Conservation (phyloP, 2,329 filamentous ascomycete genomes). For the Sordariomycetes sp. region DNA sequence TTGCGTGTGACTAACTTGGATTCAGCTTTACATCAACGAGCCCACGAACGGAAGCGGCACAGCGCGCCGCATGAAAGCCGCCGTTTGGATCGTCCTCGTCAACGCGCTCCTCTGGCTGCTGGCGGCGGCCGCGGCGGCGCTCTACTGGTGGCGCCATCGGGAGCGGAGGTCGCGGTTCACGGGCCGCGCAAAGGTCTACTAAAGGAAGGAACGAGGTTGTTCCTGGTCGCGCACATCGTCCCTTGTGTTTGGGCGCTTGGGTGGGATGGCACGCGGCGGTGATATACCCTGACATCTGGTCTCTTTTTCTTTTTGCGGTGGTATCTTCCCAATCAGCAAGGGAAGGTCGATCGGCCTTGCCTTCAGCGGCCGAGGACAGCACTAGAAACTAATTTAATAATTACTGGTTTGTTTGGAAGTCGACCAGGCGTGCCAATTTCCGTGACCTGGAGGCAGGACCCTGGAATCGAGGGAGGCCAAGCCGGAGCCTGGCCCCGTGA, state of each 20-base stretch:
- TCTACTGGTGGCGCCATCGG: slow-evolving; percentile 46
- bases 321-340: no score
- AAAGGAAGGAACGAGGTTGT: background rate
- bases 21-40: slow-evolving; percentile 56
- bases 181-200: slow-evolving; percentile 40
- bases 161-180: slow-evolving; percentile 41
- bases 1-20: background rate
- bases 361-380: no score
- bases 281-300: background rate
- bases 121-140: slow-evolving; percentile 37
- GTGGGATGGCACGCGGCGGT: background rate
- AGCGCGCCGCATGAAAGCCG: slow-evolving; percentile 68
- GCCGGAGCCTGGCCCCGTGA: no score
- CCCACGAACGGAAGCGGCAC: slow-evolving; percentile 46
- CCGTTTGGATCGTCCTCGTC: slow-evolving; percentile 70
- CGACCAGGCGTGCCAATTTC: no score
- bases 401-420: no score
- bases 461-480: no score
- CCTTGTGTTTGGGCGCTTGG: background rate
- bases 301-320: no score
- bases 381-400: no score
- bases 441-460: no score
- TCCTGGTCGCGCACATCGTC: background rate
- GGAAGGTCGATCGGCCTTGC: no score
- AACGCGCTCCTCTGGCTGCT: slow-evolving; percentile 67